Conservation (phyloP, 352 stramenopile species). For the Paralagenidium karlingii region DNA sequence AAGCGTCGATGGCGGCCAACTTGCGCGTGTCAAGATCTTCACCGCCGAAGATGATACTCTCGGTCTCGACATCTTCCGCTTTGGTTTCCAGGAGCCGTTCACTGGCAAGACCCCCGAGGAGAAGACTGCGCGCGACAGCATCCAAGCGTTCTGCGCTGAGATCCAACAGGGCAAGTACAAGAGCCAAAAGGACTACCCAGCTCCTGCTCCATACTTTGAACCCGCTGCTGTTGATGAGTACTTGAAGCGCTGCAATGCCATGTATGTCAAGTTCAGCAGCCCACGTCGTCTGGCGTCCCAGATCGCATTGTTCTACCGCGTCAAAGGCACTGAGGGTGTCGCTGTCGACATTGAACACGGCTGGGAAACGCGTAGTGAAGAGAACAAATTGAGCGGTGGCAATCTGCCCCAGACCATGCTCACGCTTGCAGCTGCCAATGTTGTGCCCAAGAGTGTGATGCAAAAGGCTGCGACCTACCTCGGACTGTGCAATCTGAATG, state of each 20-base stretch:
- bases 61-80: constrained; percentile 80
- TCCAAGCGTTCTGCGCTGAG: constrained; percentile 59
- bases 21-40: constrained; percentile 86
- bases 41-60: constrained; percentile 75
- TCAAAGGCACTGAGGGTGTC: constrained; percentile 64
- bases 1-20: constrained; percentile 37
- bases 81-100: constrained; percentile 64
- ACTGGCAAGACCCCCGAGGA: constrained; percentile 40
- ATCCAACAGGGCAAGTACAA: constrained; percentile 66
- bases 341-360: constrained; percentile 67
- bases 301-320: constrained; percentile 49
- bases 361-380: constrained; percentile 64
- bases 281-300: constrained; percentile 55
- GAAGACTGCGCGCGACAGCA: constrained; percentile 27
- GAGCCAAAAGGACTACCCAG: constrained; percentile 33
- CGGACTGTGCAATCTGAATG: constrained; percentile 90
- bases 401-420: constrained; percentile 66
- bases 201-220: constrained; percentile 38
- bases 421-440: constrained; percentile 70
- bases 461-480: constrained; percentile 81
- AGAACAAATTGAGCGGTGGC: constrained; percentile 67
- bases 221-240: constrained; percentile 48
- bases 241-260: constrained; percentile 58
- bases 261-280: constrained; percentile 77
- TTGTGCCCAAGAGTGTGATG: constrained; percentile 72